Percentiles rank a stretch among this genome's conserved stretches.
Evolutionary conservation across 768 basidiomycete species (phyloP).

Genomic region (Cubamyces lactineus): DNA sequence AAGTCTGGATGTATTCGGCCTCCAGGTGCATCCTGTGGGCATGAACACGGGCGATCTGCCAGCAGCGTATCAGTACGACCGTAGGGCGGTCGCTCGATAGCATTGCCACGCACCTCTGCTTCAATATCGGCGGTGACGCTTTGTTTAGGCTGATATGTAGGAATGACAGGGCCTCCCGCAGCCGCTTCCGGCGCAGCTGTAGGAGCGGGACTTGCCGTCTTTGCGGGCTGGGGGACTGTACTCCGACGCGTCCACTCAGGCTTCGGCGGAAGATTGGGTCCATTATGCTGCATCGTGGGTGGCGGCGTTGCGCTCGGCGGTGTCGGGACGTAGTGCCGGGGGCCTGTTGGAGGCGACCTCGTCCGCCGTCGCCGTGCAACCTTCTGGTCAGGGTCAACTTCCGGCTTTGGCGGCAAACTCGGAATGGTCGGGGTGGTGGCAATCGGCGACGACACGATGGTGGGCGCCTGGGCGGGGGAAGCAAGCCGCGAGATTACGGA

Average conservation of each 20-base stretch:
- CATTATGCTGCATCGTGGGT: conserved; percentile 13
- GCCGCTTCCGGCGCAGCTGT: conserved; percentile 4
- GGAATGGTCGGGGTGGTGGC: not conserved
- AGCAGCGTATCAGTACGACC: not conserved
- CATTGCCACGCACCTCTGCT: conserved; percentile 17
- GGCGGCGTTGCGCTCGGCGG: conserved; percentile 25
- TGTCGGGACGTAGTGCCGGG: conserved; percentile 19
- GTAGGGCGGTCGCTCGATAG: not conserved
- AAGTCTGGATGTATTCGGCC: conserved; percentile 14
- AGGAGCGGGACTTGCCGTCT: conserved; percentile 7
- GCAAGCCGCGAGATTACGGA: conserved; percentile 2
- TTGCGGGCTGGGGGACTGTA: conserved; percentile 5
- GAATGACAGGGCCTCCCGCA: conserved; percentile 6
- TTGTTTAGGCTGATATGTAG: conserved; percentile 12
- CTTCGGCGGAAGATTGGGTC: conserved; percentile 20
- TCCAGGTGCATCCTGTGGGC: conserved; percentile 14
- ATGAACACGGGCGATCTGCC: conserved; percentile 18
- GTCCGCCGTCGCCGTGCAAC: conserved; percentile 8
- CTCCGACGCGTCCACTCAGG: conserved; percentile 23
- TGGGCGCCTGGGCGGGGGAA: not conserved
- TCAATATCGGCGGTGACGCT: conserved; percentile 6
- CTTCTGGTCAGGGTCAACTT: conserved; percentile 10
- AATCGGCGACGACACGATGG: not conserved
- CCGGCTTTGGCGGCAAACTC: conserved; percentile 12
- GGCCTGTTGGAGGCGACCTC: conserved; percentile 20